A percentile compares a stretch with the other conserved stretches of the same genome.
Conservation (phyloP, 805 yeast genomes). For the Candida railenensis region DNA sequence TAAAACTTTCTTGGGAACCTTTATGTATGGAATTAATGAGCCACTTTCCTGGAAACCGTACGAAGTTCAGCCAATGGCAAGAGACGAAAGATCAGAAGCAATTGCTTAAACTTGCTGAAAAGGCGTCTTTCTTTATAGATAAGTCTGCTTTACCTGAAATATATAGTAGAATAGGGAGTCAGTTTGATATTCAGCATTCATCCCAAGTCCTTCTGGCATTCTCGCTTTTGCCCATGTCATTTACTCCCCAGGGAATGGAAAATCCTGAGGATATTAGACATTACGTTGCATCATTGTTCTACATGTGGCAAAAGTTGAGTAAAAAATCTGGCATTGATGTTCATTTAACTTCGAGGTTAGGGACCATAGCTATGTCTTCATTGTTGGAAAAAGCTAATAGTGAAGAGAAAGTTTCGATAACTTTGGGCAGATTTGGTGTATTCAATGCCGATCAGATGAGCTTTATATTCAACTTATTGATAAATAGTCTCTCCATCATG, state of each 20-base stretch:
- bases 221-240: slow-evolving; percentile 50
- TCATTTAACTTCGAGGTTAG: slow-evolving; percentile 62
- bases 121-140: slow-evolving; percentile 56
- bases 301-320: slow-evolving; percentile 64
- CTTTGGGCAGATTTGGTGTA: slow-evolving; percentile 57
- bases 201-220: slow-evolving; percentile 51
- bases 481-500: slow-evolving; percentile 46
- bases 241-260: slow-evolving; percentile 27
- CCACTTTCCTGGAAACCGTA: slow-evolving; percentile 34
- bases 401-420: slow-evolving; percentile 14
- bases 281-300: slow-evolving; percentile 65
- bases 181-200: slow-evolving; percentile 54
- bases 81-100: slow-evolving; percentile 51
- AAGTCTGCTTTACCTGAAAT: slow-evolving; percentile 47
- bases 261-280: slow-evolving; percentile 44
- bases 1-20: slow-evolving; percentile 52
- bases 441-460: slow-evolving; percentile 62
- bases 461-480: slow-evolving; percentile 55
- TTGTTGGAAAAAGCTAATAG: slow-evolving; percentile 28
- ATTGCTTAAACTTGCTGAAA: slow-evolving; percentile 51
- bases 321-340: slow-evolving; percentile 51
- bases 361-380: slow-evolving; percentile 54
- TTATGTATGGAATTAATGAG: slow-evolving; percentile 35
- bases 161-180: slow-evolving; percentile 50
- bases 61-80: slow-evolving; percentile 48